A percentile compares a stretch with the other conserved stretches of the same genome.
These are phyloP conservation scores for Meira nashicola DNA, from an alignment of 1,284 basidiomycete species.

Conservation along the genomic window DNA sequence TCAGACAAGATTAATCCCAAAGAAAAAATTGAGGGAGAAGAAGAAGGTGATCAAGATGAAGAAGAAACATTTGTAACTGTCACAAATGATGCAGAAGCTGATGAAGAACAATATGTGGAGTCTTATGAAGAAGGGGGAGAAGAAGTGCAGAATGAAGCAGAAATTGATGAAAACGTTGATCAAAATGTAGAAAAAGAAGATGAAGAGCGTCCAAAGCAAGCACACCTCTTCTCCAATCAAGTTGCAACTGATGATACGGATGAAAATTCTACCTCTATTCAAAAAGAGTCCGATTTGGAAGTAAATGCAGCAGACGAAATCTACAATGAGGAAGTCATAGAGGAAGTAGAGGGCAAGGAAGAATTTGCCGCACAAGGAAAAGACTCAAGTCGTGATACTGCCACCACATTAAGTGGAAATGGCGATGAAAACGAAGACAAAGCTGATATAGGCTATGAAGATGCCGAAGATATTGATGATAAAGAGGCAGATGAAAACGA, in stretches of 20 bases:
- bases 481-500: constrained; percentile 4
- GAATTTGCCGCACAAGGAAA: constrained; percentile 32
- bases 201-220: constrained; percentile 16
- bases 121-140: background rate
- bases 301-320: background rate
- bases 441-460: background rate
- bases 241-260: background rate
- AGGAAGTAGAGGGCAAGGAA: constrained; percentile 18
- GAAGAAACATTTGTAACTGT: constrained; percentile 20
- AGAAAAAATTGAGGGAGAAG: background rate
- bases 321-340: background rate
- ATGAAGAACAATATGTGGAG: background rate
- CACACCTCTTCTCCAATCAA: background rate
- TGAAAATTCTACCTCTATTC: background rate
- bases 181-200: constrained; percentile 10
- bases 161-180: constrained; percentile 10
- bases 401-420: background rate
- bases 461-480: background rate
- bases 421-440: background rate
- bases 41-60: constrained; percentile 16
- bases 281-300: background rate
- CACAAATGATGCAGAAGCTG: background rate
- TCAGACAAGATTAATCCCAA: background rate
- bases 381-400: background rate
- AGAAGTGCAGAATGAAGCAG: background rate